Conservation (phyloP, 257 asterid species). For the Scutellaria barbata region DNA sequence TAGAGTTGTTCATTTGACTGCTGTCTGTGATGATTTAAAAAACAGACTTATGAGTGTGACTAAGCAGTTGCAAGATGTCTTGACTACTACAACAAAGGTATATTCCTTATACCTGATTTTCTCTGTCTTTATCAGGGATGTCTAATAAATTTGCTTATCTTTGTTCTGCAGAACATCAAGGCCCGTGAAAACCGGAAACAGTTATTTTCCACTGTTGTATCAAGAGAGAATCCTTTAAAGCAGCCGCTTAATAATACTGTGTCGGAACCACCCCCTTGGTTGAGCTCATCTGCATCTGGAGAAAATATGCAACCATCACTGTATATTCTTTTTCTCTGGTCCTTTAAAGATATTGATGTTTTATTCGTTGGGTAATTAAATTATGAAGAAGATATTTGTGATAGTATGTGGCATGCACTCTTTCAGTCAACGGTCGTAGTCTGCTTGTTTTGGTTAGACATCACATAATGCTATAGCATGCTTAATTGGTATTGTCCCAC, state of each 20-base stretch:
- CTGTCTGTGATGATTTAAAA: conserved; percentile 85
- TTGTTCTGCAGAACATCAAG: conserved; percentile 61
- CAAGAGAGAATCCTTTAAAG: conserved; percentile 77
- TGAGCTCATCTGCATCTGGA: conserved; percentile 48
- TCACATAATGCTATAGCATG: background rate
- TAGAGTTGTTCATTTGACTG: conserved; percentile 73
- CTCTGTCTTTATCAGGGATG: conserved; percentile 15
- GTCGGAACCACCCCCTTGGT: conserved; percentile 77
- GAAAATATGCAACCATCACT: conserved; percentile 43
- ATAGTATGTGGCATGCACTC: background rate
- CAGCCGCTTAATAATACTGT: conserved; percentile 41
- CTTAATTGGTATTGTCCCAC: background rate
- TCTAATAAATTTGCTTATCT: conserved; percentile 24
- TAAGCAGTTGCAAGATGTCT: conserved; percentile 77
- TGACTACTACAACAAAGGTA: conserved; percentile 79
- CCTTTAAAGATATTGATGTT: conserved; percentile 14
- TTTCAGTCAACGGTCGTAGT: conserved; percentile 2
- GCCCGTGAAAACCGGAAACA: conserved; percentile 82
- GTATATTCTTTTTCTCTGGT: conserved; percentile 41
- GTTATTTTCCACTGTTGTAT: conserved; percentile 67
- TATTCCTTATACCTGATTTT: conserved; percentile 17
- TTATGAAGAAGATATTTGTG: background rate
- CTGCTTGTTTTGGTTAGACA: conserved; percentile 19
- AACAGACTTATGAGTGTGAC: conserved; percentile 78
- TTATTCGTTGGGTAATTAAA: conserved; percentile 14